phyloP scores from a whole-genome alignment of 208 protist genomes.

The Trypanosoma brucei region DNA sequence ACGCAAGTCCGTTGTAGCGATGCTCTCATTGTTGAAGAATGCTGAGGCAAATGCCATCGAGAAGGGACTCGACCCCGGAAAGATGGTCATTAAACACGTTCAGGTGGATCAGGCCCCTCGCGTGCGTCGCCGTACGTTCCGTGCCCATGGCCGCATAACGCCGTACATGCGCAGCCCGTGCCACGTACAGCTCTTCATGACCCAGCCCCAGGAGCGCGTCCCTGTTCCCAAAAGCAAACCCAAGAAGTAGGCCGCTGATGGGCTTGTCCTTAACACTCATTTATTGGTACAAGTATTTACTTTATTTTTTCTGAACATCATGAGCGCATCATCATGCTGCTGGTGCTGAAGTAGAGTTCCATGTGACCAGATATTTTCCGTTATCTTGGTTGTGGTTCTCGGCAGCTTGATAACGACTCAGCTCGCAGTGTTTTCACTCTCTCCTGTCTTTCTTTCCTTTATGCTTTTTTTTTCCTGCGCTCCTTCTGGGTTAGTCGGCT shows the following conservation, averaged over 20 bases:
- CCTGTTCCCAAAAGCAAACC: slow-evolving; percentile 63
- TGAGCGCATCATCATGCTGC: not conserved
- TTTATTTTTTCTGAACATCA: not conserved
- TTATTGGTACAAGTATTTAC: not conserved
- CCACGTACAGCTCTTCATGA: slow-evolving; percentile 66
- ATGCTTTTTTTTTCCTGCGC: not conserved
- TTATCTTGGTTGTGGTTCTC: not conserved
- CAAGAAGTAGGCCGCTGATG: slow-evolving; percentile 69
- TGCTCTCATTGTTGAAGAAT: slow-evolving; percentile 92
- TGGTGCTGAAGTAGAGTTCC: not conserved
- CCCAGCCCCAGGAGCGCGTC: slow-evolving; percentile 60
- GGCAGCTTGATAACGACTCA: no score
- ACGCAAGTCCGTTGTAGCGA: slow-evolving; percentile 90
- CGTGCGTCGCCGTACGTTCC: slow-evolving; percentile 92
- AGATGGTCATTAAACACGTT: slow-evolving; percentile 92
- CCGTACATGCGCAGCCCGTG: slow-evolving; percentile 92
- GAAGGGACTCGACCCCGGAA: slow-evolving; percentile 88
- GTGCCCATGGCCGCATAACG: slow-evolving; percentile 93
- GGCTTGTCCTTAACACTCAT: slow-evolving; percentile 31
- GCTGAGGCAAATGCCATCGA: slow-evolving; percentile 87
- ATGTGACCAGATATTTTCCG: not conserved
- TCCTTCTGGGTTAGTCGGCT: no score
- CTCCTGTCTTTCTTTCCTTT: not conserved
- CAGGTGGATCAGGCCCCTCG: slow-evolving; percentile 88
- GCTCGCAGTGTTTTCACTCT: not conserved